phyloP scores from a whole-genome alignment of 257 asterid genomes.

The Jacaranda mimosifolia region DNA sequence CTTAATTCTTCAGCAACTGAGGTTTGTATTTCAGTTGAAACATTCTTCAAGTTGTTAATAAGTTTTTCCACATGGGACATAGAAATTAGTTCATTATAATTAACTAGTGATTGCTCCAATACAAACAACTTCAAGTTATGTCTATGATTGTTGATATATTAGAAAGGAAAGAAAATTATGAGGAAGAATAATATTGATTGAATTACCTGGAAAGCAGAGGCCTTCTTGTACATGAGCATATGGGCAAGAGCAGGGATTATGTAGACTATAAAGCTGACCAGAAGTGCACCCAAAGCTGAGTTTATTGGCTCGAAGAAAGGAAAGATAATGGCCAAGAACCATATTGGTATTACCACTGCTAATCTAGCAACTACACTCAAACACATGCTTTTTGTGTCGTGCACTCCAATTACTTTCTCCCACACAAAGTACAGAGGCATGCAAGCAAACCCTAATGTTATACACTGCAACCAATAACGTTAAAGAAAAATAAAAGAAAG shows the following conservation, averaged over 20 bases:
- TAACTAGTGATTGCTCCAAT: too few species aligned
- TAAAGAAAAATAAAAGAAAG: too few species aligned
- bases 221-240: constrained; percentile 49
- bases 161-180: not conserved
- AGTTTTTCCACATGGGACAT: constrained; percentile 73
- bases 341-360: constrained; percentile 47
- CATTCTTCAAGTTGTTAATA: constrained; percentile 57
- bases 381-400: constrained; percentile 46
- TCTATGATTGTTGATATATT: too few species aligned
- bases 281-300: constrained; percentile 54
- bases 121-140: too few species aligned
- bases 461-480: constrained; percentile 46
- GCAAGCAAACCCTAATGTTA: constrained; percentile 53
- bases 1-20: constrained; percentile 82
- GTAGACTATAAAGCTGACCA: constrained; percentile 54
- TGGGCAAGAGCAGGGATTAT: too few species aligned
- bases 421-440: too few species aligned
- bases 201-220: constrained; percentile 51
- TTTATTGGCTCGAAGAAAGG: constrained; percentile 59
- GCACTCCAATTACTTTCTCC: too few species aligned
- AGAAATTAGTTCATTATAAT: constrained; percentile 63
- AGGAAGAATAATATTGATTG: too few species aligned
- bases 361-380: constrained; percentile 48
- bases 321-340: too few species aligned
- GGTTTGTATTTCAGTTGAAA: constrained; percentile 64